phyloP scores from a whole-genome alignment of 805 yeast species.

The Ogataea sp. region DNA sequence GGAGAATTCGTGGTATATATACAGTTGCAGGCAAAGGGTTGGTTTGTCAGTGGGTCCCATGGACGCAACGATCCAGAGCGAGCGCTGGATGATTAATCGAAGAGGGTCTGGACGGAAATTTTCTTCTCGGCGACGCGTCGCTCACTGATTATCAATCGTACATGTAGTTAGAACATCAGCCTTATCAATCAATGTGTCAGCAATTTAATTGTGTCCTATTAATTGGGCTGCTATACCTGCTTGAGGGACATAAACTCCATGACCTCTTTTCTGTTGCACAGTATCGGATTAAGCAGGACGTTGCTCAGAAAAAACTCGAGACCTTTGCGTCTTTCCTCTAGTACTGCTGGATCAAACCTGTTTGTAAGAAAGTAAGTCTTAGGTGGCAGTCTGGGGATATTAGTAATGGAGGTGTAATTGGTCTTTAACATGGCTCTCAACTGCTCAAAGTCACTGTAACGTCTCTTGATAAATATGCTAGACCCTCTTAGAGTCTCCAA shows the following conservation, averaged over 20 bases:
- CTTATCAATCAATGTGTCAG: too few relatives aligned
- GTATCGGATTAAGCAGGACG: slow-evolving; percentile 42
- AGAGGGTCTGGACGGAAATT: too few relatives aligned
- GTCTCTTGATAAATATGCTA: slow-evolving; percentile 39
- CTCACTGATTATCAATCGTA: too few relatives aligned
- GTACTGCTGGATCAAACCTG: slow-evolving; percentile 29
- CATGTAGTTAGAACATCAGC: too few relatives aligned
- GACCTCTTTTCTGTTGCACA: slow-evolving; percentile 29
- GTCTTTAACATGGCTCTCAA: slow-evolving; percentile 32
- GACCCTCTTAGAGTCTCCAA: slow-evolving; percentile 23
- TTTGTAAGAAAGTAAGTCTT: slow-evolving; percentile 26
- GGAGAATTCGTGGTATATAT: too few relatives aligned
- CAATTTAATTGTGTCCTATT: too few relatives aligned
- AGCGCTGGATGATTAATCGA: too few relatives aligned
- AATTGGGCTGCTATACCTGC: neutral
- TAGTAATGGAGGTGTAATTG: slow-evolving; percentile 29
- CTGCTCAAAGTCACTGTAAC: slow-evolving; percentile 58
- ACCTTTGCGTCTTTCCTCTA: slow-evolving; percentile 47
- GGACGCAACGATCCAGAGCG: too few relatives aligned
- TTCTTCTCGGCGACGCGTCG: too few relatives aligned
- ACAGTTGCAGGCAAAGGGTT: too few relatives aligned
- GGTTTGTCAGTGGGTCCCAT: too few relatives aligned
- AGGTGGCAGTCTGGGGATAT: slow-evolving; percentile 45
- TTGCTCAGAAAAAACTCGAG: slow-evolving; percentile 53
- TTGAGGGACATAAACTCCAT: slow-evolving; percentile 27